A percentile compares a stretch with the other conserved stretches of the same genome.
Conservation (phyloP, 495 filamentous ascomycete species). For the Neurospora intermedia region DNA sequence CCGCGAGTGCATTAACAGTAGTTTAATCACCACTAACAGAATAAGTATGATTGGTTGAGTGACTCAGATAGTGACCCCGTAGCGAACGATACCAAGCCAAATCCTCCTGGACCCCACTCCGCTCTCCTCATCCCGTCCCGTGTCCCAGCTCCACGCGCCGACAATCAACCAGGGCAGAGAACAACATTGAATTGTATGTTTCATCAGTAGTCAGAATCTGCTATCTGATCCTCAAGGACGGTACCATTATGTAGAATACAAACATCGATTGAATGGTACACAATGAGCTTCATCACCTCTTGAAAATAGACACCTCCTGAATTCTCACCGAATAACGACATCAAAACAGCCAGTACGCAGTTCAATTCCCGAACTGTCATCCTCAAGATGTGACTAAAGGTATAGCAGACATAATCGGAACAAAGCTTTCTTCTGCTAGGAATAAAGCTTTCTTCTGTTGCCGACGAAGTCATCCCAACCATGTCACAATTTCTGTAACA, state of each 20-base stretch:
- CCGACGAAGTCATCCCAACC: neutral
- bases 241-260: neutral
- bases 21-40: neutral
- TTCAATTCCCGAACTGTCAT: too few relatives aligned
- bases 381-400: too few relatives aligned
- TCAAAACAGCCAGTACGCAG: too few relatives aligned
- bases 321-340: too few relatives aligned
- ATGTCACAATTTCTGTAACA: neutral
- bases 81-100: neutral
- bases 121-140: neutral
- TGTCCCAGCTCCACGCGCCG: neutral
- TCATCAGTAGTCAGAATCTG: neutral
- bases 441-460: neutral
- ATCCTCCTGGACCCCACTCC: neutral
- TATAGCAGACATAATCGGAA: too few relatives aligned
- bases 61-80: neutral
- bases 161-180: neutral
- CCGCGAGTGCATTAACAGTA: neutral
- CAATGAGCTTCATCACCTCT: neutral
- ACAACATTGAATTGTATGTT: neutral
- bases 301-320: neutral
- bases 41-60: accelerated
- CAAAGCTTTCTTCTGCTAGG: neutral
- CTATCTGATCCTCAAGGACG: neutral
- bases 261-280: neutral